Base-by-base conservation (phyloP, 371 early-diverging fungal genomes). In the Actinomortierella ambigua region DNA sequence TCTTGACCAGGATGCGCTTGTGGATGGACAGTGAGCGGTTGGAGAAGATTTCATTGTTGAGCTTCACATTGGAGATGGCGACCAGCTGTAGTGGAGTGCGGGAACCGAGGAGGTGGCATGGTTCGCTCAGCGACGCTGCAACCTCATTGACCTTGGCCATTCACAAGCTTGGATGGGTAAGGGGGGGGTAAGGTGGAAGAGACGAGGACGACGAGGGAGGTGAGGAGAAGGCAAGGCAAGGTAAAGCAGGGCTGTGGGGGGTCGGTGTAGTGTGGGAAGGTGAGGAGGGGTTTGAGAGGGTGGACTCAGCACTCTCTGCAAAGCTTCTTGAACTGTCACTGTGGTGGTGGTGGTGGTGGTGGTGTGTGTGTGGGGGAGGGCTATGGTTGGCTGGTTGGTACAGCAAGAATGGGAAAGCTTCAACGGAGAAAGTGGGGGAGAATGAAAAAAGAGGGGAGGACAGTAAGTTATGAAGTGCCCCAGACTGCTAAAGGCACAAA, bases 1-100 rank as follows among this genome's bases (percentile, higher is more conserved):
- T 71, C 28, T 55, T 65, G 49, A 71, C 61, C 34, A 71, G 59
- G 18, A 71, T 71, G 14, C 71, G 65, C 14, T 66, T 53, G 17
- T 62, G 56, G 20, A 71, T 65, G 26, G 71, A 65, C 40, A 55
- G 62, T 13, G 62, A 61, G 3, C 60, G 58, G 15, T 50, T 40
- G 18, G 67, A 73, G 27, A 56, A 63, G 34, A 66, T 62, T 28
- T 71, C 56, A 5, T 28, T 53, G 59, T 63, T 59, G 44, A 73
- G 63, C 47, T 73, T 73, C 26, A 50, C 39, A 41, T 65, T 71
- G 14, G 71, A 71, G 26, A 65, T 46, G 53, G 61, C 56, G 20
- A 65, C 66, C 2, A 71, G 66, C 2, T 71, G 65, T 59, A 65
- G 61, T 2, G 71, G 66, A 13, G 63, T 61, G 11, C 66, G 27